Evolutionary conservation across 768 basidiomycete genomes (phyloP), one percentile per base, ranked within the genome.

Genomic region (Nidularia sp.): DNA sequence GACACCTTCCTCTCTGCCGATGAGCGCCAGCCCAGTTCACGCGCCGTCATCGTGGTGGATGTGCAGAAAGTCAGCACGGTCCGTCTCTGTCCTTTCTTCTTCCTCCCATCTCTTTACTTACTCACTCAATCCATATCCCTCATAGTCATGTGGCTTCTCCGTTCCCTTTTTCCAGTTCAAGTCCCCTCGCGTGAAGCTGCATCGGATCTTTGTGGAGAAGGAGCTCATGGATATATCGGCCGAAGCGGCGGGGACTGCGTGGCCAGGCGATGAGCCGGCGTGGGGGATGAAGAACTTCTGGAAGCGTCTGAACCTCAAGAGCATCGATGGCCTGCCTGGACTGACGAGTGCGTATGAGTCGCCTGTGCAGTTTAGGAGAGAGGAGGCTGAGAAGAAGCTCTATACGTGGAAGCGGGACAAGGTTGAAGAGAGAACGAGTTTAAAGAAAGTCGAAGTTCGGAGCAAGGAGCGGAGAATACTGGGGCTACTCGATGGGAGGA

Each of bases 71-170:
- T 84, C 48, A 61, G 67, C 34, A 66, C 68, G 6, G 73, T 73
- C 55, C 49, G 71, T 64, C 12, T 18, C 6, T 12, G 4, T 6
- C 9, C 13, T 43, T 13, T 36, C 39, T 46, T 34, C 36, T 10
- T 34, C 2, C 34, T 10, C 15, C 42, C 15, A 43, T 8, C 25
- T 45, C 7, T 42, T n/a, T 15, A 51, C 25, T 48, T 13, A n/a
- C 31, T 31, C 34, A n/a, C 31, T 31, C 34, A 8, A 43, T n/a
- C 25, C 25, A 4, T 32, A 25, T 47, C 31, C 0, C 7, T 8
- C 13, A 31, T 55, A 85, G 84, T 81, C 82, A 0, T 85, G 82
- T 56, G 84, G 84, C 33, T 85, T 71, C 52, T 73, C 74, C 0
- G 74, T 84, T 29, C 85, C 85, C 1, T 74, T 72, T 56, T 84